Evolutionary conservation across 306 rosid genomes (phyloP), one percentile per base, ranked within the genome.

Genomic region (Cicer judaicum): DNA sequence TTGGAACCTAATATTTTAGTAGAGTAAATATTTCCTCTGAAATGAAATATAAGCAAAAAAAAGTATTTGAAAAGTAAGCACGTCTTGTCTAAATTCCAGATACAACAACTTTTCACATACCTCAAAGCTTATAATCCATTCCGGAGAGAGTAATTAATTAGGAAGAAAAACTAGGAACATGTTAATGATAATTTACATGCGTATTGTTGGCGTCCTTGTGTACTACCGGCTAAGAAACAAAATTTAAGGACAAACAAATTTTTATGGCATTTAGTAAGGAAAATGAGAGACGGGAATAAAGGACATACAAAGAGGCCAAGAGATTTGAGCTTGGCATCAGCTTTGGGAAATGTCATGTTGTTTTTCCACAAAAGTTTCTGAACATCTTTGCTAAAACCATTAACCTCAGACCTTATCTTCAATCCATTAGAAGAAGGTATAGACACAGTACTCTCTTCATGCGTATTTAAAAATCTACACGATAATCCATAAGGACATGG

Each of bases 301-400:
- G 15, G 29, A 74, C 15, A 53, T 88, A 94, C 97, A 91, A 44
- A 5, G 61, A 94, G 95, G 66, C 95, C 94, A 79, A 91, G 97
- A 67, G 56, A 81, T 78, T 68, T 89, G 75, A 94, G 97, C 49
- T 81, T 81, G 59, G 91, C 84, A 72, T 90, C 96, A 7, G 98
- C 93, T 79, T 91, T 91, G 8, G 94, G 85, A 64, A 86, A 94
- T 53, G 24, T 77, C 90, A 88, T 85, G 78, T 91, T 91, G 69
- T 89, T 90, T 85, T 94, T 94, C 97, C 98, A 90, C 76, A 94
- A 81, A 75, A 94, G 96, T 83, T 79, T 94, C 15, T 94, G 98
- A 73, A 87, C 82, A 80, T 88, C 88, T 86, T 94, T 94, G 54
- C 76, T 88, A 77, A 94, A 78, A 10, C 91, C 97, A 85, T 94